Evolutionary conservation across 169 alveolate genomes (phyloP).

Genomic region (Plasmodium knowlesi): DNA sequence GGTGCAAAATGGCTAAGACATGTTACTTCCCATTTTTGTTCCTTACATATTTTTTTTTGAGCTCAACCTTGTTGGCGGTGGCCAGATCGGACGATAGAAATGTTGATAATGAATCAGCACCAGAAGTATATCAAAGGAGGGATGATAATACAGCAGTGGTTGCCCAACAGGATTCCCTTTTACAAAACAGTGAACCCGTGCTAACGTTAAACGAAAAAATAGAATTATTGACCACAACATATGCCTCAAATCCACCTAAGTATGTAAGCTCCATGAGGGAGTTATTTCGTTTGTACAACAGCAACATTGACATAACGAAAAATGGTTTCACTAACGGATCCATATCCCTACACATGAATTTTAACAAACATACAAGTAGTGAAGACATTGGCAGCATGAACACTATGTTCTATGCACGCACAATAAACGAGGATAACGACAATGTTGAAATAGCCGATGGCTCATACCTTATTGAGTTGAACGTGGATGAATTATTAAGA

Average conservation of each 20-base stretch:
- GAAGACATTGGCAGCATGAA: neutral
- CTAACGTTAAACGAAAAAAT: neutral
- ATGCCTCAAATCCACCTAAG: neutral
- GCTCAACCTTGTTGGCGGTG: neutral
- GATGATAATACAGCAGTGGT: neutral
- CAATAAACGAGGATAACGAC: neutral
- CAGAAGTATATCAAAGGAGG: neutral
- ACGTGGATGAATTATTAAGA: neutral
- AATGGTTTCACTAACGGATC: slow-evolving; percentile 22
- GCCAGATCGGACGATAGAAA: neutral
- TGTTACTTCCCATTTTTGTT: slow-evolving; percentile 20
- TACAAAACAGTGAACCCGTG: neutral
- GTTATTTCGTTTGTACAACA: slow-evolving; percentile 13
- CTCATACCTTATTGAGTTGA: neutral
- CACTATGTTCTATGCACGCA: neutral
- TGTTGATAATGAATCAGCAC: neutral
- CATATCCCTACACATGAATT: slow-evolving; percentile 3
- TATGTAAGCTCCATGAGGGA: neutral
- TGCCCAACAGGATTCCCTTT: neutral
- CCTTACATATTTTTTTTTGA: slow-evolving; percentile 41
- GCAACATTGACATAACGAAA: neutral
- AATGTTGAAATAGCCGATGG: neutral
- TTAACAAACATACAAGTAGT: neutral
- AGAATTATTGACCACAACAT: neutral
- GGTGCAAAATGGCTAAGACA: neutral